These are phyloP conservation scores for Plasmodiophora brassicae DNA, from an alignment of 208 protist species.

Conservation along the genomic window DNA sequence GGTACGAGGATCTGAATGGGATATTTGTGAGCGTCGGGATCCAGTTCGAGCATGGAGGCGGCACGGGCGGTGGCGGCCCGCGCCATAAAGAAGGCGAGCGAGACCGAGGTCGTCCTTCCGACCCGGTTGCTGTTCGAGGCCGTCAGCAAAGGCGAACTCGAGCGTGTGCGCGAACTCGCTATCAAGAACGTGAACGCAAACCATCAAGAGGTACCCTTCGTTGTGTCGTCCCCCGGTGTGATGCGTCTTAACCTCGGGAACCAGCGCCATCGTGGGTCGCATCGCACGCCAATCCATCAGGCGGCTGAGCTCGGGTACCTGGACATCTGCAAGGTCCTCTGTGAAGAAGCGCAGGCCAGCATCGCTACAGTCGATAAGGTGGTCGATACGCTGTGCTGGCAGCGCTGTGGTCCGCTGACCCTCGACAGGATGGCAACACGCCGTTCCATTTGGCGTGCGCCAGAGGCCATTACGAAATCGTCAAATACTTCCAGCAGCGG, in stretches of 20 bases:
- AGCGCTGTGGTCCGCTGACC: neutral
- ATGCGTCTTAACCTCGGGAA: neutral
- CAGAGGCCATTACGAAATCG: constrained; percentile 16
- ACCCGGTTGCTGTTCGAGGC: neutral
- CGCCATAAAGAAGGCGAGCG: constrained; percentile 17
- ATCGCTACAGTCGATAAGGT: neutral
- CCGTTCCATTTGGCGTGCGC: neutral
- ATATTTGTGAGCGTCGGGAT: no score
- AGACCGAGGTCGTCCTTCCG: neutral
- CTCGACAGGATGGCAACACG: neutral
- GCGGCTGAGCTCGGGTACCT: constrained; percentile 20
- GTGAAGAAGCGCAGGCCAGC: constrained; percentile 11
- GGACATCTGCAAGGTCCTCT: constrained; percentile 6
- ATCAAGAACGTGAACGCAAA: neutral
- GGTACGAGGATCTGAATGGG: no score
- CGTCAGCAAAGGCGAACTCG: constrained; percentile 8
- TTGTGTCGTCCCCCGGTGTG: neutral
- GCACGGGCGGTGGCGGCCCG: neutral
- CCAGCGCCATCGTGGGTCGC: neutral
- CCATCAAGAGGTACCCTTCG: neutral
- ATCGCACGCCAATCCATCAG: constrained; percentile 19
- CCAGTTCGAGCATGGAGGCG: no score
- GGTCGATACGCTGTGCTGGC: neutral
- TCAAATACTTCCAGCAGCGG: constrained; percentile 31
- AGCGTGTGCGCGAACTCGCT: constrained; percentile 12